Evolutionary conservation across 495 filamentous ascomycete species (phyloP).

Genomic region (Corynascus novoguineensis): DNA sequence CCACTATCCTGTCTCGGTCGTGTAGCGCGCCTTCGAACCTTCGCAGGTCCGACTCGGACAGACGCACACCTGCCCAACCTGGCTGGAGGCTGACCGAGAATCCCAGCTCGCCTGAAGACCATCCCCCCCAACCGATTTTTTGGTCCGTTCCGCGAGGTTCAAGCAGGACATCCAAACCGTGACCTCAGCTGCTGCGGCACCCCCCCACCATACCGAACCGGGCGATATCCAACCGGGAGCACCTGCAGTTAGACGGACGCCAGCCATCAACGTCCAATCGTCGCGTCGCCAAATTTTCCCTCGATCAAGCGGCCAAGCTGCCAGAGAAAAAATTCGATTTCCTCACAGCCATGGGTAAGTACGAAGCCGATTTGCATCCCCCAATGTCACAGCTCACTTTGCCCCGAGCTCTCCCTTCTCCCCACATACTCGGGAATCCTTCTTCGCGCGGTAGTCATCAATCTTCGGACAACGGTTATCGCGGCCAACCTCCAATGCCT

Average conservation of each 20-base stretch:
- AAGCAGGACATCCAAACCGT: conserved; percentile 25
- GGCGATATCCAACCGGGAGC: conserved; percentile 17
- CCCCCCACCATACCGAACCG: conserved; percentile 16
- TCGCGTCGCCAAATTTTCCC: conserved; percentile 30
- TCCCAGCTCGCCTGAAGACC: conserved; percentile 9
- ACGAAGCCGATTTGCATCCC: conserved; percentile 26
- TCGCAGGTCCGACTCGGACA: conserved; percentile 21
- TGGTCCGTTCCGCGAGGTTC: conserved; percentile 27
- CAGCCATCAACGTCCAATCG: conserved; percentile 28
- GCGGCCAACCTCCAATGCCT: conserved; percentile 36
- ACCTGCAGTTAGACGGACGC: conserved; percentile 26
- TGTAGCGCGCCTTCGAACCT: conserved; percentile 23
- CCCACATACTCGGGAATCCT: background rate
- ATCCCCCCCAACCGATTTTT: conserved; percentile 14
- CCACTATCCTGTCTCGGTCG: conserved; percentile 28
- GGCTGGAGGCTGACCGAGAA: conserved; percentile 18
- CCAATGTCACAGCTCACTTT: conserved; percentile 1
- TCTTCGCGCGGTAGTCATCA: conserved; percentile 4
- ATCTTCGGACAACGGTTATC: conserved; percentile 22
- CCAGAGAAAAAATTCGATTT: conserved; percentile 31
- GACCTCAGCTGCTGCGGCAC: conserved; percentile 22
- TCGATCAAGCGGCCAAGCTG: conserved; percentile 41
- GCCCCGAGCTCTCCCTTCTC: background rate
- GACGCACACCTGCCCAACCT: conserved; percentile 29
- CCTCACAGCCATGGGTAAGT: conserved; percentile 42